phyloP scores from a whole-genome alignment of 176 grass and related monocot species.

The Avena insularis region DNA sequence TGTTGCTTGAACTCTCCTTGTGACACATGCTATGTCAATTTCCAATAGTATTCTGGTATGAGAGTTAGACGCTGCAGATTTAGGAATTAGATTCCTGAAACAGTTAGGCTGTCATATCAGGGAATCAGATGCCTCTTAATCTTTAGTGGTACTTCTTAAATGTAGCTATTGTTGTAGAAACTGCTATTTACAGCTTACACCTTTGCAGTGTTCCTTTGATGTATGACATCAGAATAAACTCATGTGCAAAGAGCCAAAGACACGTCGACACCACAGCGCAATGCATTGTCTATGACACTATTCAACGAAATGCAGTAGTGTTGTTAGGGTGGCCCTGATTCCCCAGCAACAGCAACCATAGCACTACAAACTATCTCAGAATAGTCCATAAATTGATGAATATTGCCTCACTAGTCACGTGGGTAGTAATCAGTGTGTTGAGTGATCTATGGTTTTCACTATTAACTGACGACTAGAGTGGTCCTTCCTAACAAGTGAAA shows the following conservation, averaged over 20 bases:
- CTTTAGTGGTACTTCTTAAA: not conserved
- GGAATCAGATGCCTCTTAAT: slow-evolving; percentile 41
- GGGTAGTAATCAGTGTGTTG: not conserved
- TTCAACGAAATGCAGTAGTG: slow-evolving; percentile 19
- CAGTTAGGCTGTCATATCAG: slow-evolving; percentile 18
- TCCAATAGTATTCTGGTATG: not conserved
- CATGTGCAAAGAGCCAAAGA: not conserved
- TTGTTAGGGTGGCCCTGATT: not conserved
- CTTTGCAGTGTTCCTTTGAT: slow-evolving; percentile 35
- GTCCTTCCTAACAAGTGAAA: not conserved
- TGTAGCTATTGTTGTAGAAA: slow-evolving; percentile 2
- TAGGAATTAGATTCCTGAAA: slow-evolving; percentile 40
- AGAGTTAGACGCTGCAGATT: not conserved
- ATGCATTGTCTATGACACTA: not conserved
- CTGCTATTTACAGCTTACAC: slow-evolving; percentile 16
- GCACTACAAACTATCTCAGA: not conserved
- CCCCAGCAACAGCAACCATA: not conserved
- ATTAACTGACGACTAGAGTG: not conserved
- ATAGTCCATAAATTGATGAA: not conserved
- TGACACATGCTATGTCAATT: not conserved
- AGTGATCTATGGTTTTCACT: slow-evolving; percentile 12
- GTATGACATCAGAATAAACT: slow-evolving; percentile 22
- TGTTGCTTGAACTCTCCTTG: slow-evolving; percentile 39
- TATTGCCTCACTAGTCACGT: not conserved
- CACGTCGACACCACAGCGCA: not conserved